These are phyloP conservation scores for Pyrus betulifolia DNA, from an alignment of 306 rosid species.

Conservation along the genomic window DNA sequence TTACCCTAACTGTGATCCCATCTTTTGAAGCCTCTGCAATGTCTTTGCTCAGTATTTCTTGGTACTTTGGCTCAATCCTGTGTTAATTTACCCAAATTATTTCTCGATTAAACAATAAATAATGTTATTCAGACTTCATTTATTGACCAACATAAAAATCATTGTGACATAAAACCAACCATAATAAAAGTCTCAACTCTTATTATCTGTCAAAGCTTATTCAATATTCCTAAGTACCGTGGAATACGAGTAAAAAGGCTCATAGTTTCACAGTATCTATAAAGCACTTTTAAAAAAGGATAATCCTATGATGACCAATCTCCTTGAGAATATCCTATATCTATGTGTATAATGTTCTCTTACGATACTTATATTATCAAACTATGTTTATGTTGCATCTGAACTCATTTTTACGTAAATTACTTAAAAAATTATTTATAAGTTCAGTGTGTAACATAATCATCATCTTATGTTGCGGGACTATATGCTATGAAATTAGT, in stretches of 20 bases:
- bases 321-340: too few species aligned
- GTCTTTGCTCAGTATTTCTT: conserved; percentile 74
- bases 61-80: conserved; percentile 94
- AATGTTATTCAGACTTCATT: not conserved
- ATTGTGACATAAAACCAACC: not conserved
- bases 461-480: not conserved
- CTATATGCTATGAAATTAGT: not conserved
- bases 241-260: not conserved
- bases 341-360: not conserved
- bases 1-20: conserved; percentile 74
- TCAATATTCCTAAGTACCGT: not conserved
- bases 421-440: not conserved
- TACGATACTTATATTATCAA: not conserved
- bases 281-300: conserved; percentile 38
- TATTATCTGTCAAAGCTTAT: not conserved
- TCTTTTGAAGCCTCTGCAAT: conserved; percentile 55
- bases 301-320: conserved; percentile 22
- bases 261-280: conserved; percentile 8
- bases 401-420: too few species aligned
- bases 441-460: not conserved
- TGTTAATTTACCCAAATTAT: not conserved
- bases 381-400: not conserved
- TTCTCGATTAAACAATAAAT: not conserved
- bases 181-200: not conserved
- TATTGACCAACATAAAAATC: not conserved